Evolutionary conservation across 2,329 filamentous ascomycete species (phyloP).

Genomic region (Fusarium austroafricanum): DNA sequence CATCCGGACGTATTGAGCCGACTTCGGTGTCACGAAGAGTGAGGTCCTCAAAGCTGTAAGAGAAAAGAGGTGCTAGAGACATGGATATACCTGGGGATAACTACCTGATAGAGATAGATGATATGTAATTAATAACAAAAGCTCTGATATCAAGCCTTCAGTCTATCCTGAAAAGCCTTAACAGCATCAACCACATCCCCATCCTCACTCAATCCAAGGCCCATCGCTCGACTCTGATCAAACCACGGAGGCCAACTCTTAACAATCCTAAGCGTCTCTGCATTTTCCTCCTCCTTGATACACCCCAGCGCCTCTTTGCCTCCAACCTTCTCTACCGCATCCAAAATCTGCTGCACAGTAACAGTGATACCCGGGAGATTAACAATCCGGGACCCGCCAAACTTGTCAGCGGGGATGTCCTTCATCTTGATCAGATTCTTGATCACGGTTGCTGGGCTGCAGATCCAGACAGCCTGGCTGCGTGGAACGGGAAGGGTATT

Average conservation of each 20-base stretch:
- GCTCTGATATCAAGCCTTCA: conserved; percentile 15
- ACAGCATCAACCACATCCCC: conserved; percentile 51
- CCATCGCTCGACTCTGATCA: conserved; percentile 62
- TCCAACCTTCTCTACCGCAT: conserved; percentile 61
- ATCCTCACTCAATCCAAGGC: conserved; percentile 64
- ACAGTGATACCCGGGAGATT: conserved; percentile 65
- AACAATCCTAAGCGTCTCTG: conserved; percentile 61
- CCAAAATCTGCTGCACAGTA: conserved; percentile 64
- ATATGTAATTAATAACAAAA: conserved; percentile 1
- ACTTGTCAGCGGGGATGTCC: conserved; percentile 54
- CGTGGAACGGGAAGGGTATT: conserved; percentile 60
- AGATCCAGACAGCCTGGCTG: conserved; percentile 63
- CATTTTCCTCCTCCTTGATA: conserved; percentile 61
- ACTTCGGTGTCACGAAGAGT: conserved; percentile 1
- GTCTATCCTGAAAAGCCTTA: conserved; percentile 40
- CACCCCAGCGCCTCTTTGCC: conserved; percentile 57
- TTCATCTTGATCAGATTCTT: conserved; percentile 61
- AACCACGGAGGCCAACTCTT: conserved; percentile 66
- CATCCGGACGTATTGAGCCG: conserved; percentile 27
- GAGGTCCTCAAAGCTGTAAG: conserved; percentile 36
- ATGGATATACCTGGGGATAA: no score
- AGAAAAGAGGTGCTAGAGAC: background rate
- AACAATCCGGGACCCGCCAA: conserved; percentile 56
- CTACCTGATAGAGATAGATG: background rate
- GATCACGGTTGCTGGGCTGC: conserved; percentile 62